phyloP scores from a whole-genome alignment of 2,329 filamentous ascomycete genomes.

The Orbilia javanica region DNA sequence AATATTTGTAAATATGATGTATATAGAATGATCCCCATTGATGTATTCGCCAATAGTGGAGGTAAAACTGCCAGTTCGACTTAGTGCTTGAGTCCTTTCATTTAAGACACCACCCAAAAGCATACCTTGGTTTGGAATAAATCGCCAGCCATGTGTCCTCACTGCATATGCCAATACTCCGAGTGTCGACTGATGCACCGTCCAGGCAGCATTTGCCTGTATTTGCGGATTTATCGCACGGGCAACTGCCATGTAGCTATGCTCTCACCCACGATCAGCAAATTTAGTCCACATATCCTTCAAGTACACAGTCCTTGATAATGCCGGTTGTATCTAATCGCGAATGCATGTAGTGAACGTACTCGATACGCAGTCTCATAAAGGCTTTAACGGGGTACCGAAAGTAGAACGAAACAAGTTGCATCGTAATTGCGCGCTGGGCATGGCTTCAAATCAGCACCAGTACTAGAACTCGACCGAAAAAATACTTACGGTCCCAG shows the following conservation, averaged over 20 bases:
- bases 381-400: conserved; percentile 91
- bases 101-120: background rate
- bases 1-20: conserved; percentile 80
- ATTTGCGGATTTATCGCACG: conserved; percentile 70
- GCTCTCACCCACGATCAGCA: conserved; percentile 23
- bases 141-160: conserved; percentile 77
- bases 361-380: conserved; percentile 90
- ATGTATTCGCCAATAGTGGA: conserved; percentile 79
- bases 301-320: too few relatives aligned
- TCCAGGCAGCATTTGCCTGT: conserved; percentile 68
- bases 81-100: background rate
- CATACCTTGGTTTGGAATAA: conserved; percentile 75
- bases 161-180: conserved; percentile 78
- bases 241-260: conserved; percentile 64
- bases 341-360: conserved; percentile 66
- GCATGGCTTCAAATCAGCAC: background rate
- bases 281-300: background rate
- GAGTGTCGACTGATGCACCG: conserved; percentile 75
- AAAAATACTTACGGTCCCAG: conserved; percentile 29
- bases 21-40: conserved; percentile 80
- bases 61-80: conserved; percentile 72
- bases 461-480: background rate
- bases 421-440: conserved; percentile 78
- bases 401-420: conserved; percentile 91
- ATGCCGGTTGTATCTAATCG: background rate